These are phyloP conservation scores for Strobilomyces dryophilus DNA, from an alignment of 768 basidiomycete species.

Conservation along the genomic window DNA sequence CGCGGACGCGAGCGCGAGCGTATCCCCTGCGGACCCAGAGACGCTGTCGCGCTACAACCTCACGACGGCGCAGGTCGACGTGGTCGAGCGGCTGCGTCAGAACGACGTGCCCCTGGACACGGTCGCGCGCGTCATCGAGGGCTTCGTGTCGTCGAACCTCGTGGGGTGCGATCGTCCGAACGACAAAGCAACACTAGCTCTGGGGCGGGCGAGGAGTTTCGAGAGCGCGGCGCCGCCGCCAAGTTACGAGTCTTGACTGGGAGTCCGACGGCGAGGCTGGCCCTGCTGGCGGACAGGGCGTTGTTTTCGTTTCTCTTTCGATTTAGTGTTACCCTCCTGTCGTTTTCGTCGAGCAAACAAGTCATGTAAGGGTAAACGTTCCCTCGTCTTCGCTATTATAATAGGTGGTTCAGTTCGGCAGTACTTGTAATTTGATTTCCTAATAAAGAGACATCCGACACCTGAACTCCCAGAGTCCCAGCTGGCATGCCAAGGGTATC, in stretches of 20 bases:
- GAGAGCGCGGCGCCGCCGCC: constrained; percentile 13
- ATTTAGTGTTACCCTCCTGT: neutral
- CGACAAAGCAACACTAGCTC: neutral
- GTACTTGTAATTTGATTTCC: no score
- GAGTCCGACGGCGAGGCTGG: neutral
- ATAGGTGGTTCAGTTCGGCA: neutral
- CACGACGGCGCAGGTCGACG: constrained; percentile 11
- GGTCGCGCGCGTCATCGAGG: constrained; percentile 14
- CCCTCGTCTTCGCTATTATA: neutral
- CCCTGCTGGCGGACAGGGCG: no score
- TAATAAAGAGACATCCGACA: no score
- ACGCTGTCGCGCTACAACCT: constrained; percentile 1
- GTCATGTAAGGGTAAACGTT: neutral
- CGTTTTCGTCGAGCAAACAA: neutral
- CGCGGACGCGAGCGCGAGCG: neutral
- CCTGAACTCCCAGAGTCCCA: no score
- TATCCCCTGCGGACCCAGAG: neutral
- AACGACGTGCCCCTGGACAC: constrained; percentile 13
- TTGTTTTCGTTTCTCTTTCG: neutral
- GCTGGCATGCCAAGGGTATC: no score
- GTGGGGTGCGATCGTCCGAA: neutral
- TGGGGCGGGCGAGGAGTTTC: neutral
- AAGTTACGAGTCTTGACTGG: constrained; percentile 11
- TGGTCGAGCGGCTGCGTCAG: constrained; percentile 8
- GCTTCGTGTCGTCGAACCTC: neutral